Conservation (phyloP, 192 early-diverging fungal species). For the Backusella macrospora region DNA sequence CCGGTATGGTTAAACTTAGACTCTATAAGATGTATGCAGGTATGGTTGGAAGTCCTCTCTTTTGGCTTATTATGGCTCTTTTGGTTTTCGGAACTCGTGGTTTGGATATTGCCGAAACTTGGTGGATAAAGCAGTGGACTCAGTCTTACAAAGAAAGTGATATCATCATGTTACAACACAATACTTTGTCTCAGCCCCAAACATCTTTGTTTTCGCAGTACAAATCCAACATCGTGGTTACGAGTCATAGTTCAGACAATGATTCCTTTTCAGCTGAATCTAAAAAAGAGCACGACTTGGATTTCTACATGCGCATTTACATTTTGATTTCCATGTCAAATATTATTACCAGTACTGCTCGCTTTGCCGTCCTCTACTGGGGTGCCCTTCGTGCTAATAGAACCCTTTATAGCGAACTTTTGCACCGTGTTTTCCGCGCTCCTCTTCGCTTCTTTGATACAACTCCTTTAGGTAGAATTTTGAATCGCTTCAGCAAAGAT, state of each 20-base stretch:
- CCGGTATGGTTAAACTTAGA: constrained; percentile 71
- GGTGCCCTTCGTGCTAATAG: constrained; percentile 58
- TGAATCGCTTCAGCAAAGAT: constrained; percentile 80
- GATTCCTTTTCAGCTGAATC: constrained; percentile 35
- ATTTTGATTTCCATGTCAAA: constrained; percentile 49
- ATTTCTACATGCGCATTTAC: constrained; percentile 66
- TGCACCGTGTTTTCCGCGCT: constrained; percentile 59
- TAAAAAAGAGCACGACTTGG: constrained; percentile 27
- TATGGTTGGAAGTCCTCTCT: constrained; percentile 55
- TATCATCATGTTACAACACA: constrained; percentile 23
- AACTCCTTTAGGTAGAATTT: constrained; percentile 79
- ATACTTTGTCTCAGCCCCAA: constrained; percentile 4
- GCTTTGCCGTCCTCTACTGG: constrained; percentile 45
- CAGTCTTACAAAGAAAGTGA: constrained; percentile 25
- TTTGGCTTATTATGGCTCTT: constrained; percentile 55
- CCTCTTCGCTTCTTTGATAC: constrained; percentile 81
- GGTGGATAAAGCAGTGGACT: constrained; percentile 51
- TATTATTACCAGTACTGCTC: constrained; percentile 47
- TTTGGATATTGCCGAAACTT: constrained; percentile 40
- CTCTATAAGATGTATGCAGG: constrained; percentile 77
- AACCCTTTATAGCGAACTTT: constrained; percentile 54
- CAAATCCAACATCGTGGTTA: constrained; percentile 21
- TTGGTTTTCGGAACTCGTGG: constrained; percentile 41
- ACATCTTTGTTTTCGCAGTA: constrained; percentile 1
- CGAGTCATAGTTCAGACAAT: constrained; percentile 49